Base-by-base conservation (phyloP, 1,139 yeast genomes). In the Scheffersomyces insectosa region DNA sequence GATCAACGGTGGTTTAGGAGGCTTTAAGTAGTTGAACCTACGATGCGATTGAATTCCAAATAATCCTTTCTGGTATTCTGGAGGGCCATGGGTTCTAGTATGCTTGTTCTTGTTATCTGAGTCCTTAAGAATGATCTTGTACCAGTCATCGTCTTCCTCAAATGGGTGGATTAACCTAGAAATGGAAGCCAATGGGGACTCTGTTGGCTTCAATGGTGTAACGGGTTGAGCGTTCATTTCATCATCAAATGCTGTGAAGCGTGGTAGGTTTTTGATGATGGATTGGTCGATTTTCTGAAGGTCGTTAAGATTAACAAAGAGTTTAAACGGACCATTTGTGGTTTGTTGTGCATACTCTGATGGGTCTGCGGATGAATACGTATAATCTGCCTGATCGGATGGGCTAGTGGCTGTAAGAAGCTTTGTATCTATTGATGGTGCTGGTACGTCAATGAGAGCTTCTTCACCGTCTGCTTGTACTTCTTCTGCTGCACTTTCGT, bases 1-100 rank as follows among this genome's bases (percentile, higher is more conserved):
- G 49, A 87, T 69, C 23, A 85, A 77, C 7, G 97, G 98, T 1
- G 97, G 98, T 43, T 81, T 79, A 4, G 98, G 99, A 0, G 98
- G 95, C 51, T 83, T 82, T 41, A 87, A 68, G 31, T 74, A 71
- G 46, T 81, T 82, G 48, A 80, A 78, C 39, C 85, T 70, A 51
- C 88, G 77, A 50, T 81, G 85, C 0, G 79, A 66, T 34, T 80
- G 80, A 30, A 78, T 70, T 3, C 84, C 82, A 63, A 82, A 82
- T 20, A 82, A 59, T 3, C 85, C 84, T 55, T 77, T 80, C 48
- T 81, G 84, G 47, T 63, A 71, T 39, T 70, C 75, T 1, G 70
- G 80, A 38, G 69, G 57, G 37, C 67, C 60, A 11, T 44, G 39
- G 20, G 41, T 36, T 41, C 42, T 44, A 28, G 42, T 34, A 33